Evolutionary conservation across 2,329 filamentous ascomycete genomes (phyloP).

Genomic region (Trematosphaeria pertusa): DNA sequence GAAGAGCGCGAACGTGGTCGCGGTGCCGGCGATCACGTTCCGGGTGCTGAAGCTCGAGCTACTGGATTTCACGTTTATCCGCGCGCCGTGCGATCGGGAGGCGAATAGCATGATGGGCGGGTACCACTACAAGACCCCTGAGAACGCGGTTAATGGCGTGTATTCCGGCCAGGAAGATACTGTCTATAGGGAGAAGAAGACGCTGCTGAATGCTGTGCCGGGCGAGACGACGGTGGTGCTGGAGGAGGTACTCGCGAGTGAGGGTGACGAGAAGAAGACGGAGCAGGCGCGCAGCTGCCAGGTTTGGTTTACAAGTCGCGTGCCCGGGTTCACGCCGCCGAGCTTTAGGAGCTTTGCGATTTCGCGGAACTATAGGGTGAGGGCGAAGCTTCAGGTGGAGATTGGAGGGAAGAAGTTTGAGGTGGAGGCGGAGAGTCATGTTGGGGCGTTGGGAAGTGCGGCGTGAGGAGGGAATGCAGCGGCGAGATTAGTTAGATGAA

Average conservation of each 20-base stretch:
- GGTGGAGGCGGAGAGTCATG: slow-evolving; percentile 19
- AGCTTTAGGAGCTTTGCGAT: slow-evolving; percentile 35
- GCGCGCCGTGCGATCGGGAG: slow-evolving; percentile 26
- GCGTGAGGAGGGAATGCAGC: too few relatives aligned
- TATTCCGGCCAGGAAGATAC: slow-evolving; percentile 10
- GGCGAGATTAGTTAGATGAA: too few relatives aligned
- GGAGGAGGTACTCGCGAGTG: slow-evolving; percentile 8
- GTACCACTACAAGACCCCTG: not conserved
- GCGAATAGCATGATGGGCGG: slow-evolving; percentile 10
- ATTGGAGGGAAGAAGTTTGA: slow-evolving; percentile 31
- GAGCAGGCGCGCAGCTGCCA: slow-evolving; percentile 21
- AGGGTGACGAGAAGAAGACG: slow-evolving; percentile 18
- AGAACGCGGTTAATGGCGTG: slow-evolving; percentile 2
- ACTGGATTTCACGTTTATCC: slow-evolving; percentile 26
- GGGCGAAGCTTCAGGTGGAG: slow-evolving; percentile 21
- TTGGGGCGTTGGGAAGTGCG: slow-evolving; percentile 17
- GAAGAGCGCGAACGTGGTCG: slow-evolving; percentile 16
- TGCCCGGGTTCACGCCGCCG: slow-evolving; percentile 29
- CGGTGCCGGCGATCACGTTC: slow-evolving; percentile 25
- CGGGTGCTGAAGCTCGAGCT: slow-evolving; percentile 25
- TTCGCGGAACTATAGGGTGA: slow-evolving; percentile 27
- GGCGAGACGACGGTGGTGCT: slow-evolving; percentile 16
- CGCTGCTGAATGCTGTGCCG: slow-evolving; percentile 26
- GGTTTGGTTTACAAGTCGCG: slow-evolving; percentile 26
- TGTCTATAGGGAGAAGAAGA: slow-evolving; percentile 18